Evolutionary conservation across 352 stramenopile species (phyloP), one percentile per base, ranked within the genome.

Genomic region (Blastocystis sp.): DNA sequence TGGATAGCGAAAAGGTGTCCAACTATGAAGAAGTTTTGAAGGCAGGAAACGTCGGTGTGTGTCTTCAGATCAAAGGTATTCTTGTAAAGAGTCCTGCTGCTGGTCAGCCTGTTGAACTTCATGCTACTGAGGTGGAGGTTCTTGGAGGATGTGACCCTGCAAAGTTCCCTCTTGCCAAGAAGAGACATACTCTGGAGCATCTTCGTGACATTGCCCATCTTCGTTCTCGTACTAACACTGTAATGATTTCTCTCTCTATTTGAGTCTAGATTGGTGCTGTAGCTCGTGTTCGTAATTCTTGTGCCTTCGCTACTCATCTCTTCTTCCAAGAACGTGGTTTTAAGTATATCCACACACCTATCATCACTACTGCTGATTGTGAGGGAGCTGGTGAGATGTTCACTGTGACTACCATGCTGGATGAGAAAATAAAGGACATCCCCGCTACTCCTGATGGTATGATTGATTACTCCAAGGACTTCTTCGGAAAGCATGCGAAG

Each of bases 311-410:
- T 13, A 93, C 95, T 66, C 93, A 97, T 91, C 44, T 90, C 11
- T 96, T 96, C 73, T 97, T 97, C 90, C 92, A 95, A 88, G 17
- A 90, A 17, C 42, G 60, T 35, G 93, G 93, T 51, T 95, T 95
- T 93, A 94, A 79, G 78, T 91, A 91, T 62, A 87, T 60, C 9
- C 94, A 98, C 91, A 98, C 96, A 53, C 97, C 96, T 0, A 93
- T 99, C 56, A 95, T 99, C 89, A 99, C 97, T 9, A 95, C 95
- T 15, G 97, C 94, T 44, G 96, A 99, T 91, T 98, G 96, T 91
- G 97, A 99, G 93, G 97, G 97, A 30, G 96, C 96, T 22, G 96
- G 96, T 57, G 96, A 99, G 91, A 96, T 98, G 94, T 99, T 99
- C 91, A 94, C 94, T 62, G 95, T 99, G 53, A 92, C 69, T 27